Conservation (phyloP, 2,329 filamentous ascomycete genomes). For the Aspergillus sp. region DNA sequence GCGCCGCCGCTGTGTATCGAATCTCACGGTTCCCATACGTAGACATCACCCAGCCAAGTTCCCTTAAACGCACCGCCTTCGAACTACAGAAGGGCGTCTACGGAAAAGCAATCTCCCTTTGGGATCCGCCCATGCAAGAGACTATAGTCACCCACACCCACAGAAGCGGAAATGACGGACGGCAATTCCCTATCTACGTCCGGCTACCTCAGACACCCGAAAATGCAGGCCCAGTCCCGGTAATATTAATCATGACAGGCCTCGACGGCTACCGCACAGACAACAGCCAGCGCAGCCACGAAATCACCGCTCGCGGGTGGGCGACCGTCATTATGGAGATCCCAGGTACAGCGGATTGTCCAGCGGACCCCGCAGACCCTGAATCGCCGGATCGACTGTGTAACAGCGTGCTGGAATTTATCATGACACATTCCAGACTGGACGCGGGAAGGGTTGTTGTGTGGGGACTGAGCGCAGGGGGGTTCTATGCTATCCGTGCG, state of each 20-base stretch:
- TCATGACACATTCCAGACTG: constrained; percentile 49
- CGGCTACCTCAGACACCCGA: constrained; percentile 52
- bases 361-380: constrained; percentile 62
- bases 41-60: constrained; percentile 22
- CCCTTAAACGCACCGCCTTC: constrained; percentile 63
- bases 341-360: constrained; percentile 67
- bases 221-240: constrained; percentile 51
- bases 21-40: constrained; percentile 67
- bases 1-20: constrained; percentile 70
- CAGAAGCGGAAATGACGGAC: constrained; percentile 53
- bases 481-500: constrained; percentile 67
- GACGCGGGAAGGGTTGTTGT: constrained; percentile 58
- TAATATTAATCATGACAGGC: constrained; percentile 57
- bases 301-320: constrained; percentile 65
- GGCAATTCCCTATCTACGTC: constrained; percentile 63
- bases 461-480: constrained; percentile 66
- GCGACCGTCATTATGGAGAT: constrained; percentile 63
- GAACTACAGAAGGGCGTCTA: constrained; percentile 64
- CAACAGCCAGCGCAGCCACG: constrained; percentile 53
- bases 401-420: constrained; percentile 63
- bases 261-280: constrained; percentile 62
- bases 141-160: constrained; percentile 61
- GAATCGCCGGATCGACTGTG: constrained; percentile 61
- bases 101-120: constrained; percentile 55
- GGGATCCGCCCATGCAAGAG: constrained; percentile 62